Base-by-base conservation (phyloP, 306 rosid genomes). In the Parietaria judaica region DNA sequence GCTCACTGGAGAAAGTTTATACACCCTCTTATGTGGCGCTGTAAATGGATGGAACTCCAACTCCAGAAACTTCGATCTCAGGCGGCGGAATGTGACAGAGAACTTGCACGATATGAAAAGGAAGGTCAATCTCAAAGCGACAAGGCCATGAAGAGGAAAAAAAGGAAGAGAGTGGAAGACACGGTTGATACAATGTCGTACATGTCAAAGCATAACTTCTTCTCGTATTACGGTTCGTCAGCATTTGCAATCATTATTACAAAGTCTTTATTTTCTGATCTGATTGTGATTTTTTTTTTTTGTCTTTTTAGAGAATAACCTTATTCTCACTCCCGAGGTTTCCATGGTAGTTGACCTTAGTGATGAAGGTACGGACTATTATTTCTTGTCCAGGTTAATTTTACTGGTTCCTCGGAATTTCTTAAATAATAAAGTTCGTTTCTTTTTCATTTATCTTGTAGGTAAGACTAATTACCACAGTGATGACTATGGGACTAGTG, bases 11-110 rank as follows among this genome's bases (percentile, higher is more conserved):
- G 74, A 73, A 80, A 41, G 71, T 92, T 82, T 73, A 76, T 80
- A 66, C 66, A 60, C 58, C 96, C 95, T 39, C 53, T 82, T 34
- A 74, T 43, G 75, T 80, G 87, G 90, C 90, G 95, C 17, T 80
- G 84, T 76, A 92, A 83, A 80, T 88, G 96, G 96, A 36, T 77
- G 46, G 99, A 86, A 68, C 69, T 88, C 76, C 70, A 58, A 72
- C 64, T 88, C 47, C 80, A 55, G 75, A 75, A 74, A 67, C 88
- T 92, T 63, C 77, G 69, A 59, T 82, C 84, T 51, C 90, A 72
- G 73, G 60, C 69, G 14, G 69, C 8, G 16, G 78, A 84, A 75
- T 92, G 88, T 65, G 83, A 79, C 11, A 55, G 68, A 47, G 82
- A 82, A 61, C 81, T 91, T 61, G 87, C 68, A 12, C 72, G 69